These are phyloP conservation scores for Tetrapisispora iriomotensis DNA, from an alignment of 805 yeast species.

Conservation along the genomic window DNA sequence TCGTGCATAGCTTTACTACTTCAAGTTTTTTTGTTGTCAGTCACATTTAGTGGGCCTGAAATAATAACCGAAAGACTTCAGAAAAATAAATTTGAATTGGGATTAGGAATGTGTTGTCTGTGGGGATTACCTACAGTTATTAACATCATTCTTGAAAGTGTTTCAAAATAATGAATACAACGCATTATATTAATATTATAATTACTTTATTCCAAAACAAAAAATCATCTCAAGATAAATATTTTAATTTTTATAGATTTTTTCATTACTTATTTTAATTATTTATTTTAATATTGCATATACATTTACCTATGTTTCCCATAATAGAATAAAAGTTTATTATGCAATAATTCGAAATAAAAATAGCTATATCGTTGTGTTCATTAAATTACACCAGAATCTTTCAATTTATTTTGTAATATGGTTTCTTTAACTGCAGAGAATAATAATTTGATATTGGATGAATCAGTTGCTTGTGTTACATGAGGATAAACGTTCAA, in stretches of 20 bases:
- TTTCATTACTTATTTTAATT: no score
- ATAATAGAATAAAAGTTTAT: no score
- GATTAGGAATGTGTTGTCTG: slow-evolving; percentile 18
- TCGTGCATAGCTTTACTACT: slow-evolving; percentile 19
- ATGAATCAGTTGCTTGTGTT: slow-evolving; percentile 90
- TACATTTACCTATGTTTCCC: no score
- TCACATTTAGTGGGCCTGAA: slow-evolving; percentile 14
- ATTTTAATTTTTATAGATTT: no score
- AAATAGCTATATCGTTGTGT: no score
- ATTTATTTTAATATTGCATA: no score
- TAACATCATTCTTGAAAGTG: slow-evolving; percentile 18
- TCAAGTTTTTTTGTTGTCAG: slow-evolving; percentile 13
- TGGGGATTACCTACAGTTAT: slow-evolving; percentile 22
- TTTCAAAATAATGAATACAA: neutral
- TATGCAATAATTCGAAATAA: no score
- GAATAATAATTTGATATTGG: slow-evolving; percentile 75
- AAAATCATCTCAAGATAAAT: no score
- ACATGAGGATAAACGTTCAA: slow-evolving; percentile 80
- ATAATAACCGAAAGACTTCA: slow-evolving; percentile 7
- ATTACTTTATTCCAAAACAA: no score
- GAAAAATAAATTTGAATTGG: slow-evolving; percentile 12
- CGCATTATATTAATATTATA: neutral
- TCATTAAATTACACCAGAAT: slow-evolving; percentile 54
- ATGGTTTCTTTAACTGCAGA: slow-evolving; percentile 78
- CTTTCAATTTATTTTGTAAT: slow-evolving; percentile 64